phyloP scores from a whole-genome alignment of 306 rosid genomes.

The Cicer arietinum region DNA sequence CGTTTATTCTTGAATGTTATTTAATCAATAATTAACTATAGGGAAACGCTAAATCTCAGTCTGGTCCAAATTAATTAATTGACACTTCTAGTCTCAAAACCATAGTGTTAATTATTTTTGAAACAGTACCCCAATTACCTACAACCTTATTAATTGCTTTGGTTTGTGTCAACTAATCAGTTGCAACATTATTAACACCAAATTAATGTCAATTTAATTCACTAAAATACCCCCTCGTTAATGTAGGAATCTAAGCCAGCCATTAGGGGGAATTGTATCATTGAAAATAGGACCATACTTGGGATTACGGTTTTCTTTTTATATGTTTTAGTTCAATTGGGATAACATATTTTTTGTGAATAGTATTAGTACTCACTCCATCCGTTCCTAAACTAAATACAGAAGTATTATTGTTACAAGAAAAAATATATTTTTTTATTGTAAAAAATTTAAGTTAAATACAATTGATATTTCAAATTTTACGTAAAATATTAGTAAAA shows the following conservation, averaged over 20 bases:
- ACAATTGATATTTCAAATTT: too few relatives aligned
- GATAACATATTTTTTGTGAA: not conserved
- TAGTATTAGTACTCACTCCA: too few relatives aligned
- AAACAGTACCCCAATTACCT: slow-evolving; percentile 25
- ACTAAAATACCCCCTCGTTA: slow-evolving; percentile 35
- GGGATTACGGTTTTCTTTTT: not conserved
- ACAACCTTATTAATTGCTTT: slow-evolving; percentile 15
- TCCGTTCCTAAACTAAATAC: too few relatives aligned
- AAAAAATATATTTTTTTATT: too few relatives aligned
- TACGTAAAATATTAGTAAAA: too few relatives aligned
- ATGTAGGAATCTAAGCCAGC: not conserved
- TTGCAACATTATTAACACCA: slow-evolving; percentile 19
- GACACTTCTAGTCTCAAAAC: slow-evolving; percentile 23
- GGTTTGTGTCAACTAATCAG: slow-evolving; percentile 36
- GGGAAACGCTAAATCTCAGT: slow-evolving; percentile 37
- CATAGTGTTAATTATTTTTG: not conserved
- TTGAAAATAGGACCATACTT: slow-evolving; percentile 36
- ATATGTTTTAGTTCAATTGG: not conserved
- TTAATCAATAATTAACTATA: slow-evolving; percentile 30
- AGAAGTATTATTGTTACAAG: too few relatives aligned
- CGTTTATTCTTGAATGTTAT: slow-evolving; percentile 39
- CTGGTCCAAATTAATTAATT: slow-evolving; percentile 49
- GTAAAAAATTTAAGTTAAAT: too few relatives aligned
- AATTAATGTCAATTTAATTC: slow-evolving; percentile 24
- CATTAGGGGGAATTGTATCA: slow-evolving; percentile 13